Percentiles rank a stretch among this genome's conserved stretches.
Conservation (phyloP, 129 eudicot genomes). For the Heracleum sosnowskyi region DNA sequence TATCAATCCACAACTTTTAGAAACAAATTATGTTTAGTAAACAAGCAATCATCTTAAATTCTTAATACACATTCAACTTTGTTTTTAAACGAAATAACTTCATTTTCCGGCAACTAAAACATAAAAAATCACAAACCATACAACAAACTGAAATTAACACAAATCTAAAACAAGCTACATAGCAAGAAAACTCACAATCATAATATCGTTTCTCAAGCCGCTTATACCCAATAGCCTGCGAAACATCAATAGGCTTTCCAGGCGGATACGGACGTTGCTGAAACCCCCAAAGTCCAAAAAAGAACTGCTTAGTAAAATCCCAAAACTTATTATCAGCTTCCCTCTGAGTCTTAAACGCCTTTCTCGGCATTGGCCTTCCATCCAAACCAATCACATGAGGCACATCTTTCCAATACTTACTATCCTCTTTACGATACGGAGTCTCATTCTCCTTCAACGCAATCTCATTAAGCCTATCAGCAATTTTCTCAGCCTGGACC, state of each 20-base stretch:
- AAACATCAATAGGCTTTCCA: slow-evolving; percentile 82
- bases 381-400: slow-evolving; percentile 82
- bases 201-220: slow-evolving; percentile 64
- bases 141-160: too few relatives aligned
- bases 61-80: neutral
- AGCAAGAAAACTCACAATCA: slow-evolving; percentile 62
- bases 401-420: slow-evolving; percentile 53
- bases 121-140: neutral
- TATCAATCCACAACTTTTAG: neutral
- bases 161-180: neutral
- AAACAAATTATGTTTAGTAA: neutral
- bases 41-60: neutral
- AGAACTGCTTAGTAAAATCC: slow-evolving; percentile 88
- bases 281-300: slow-evolving; percentile 93
- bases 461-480: slow-evolving; percentile 52
- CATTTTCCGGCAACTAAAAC: neutral
- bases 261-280: slow-evolving; percentile 83
- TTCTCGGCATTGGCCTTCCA: slow-evolving; percentile 88
- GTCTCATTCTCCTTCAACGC: slow-evolving; percentile 51
- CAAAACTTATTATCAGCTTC: slow-evolving; percentile 77
- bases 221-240: slow-evolving; percentile 88
- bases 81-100: neutral
- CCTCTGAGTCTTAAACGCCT: slow-evolving; percentile 32
- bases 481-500: slow-evolving; percentile 44
- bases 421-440: slow-evolving; percentile 50